Conservation (phyloP, 2,329 filamentous ascomycete genomes). For the Dactylellina parvicollis region DNA sequence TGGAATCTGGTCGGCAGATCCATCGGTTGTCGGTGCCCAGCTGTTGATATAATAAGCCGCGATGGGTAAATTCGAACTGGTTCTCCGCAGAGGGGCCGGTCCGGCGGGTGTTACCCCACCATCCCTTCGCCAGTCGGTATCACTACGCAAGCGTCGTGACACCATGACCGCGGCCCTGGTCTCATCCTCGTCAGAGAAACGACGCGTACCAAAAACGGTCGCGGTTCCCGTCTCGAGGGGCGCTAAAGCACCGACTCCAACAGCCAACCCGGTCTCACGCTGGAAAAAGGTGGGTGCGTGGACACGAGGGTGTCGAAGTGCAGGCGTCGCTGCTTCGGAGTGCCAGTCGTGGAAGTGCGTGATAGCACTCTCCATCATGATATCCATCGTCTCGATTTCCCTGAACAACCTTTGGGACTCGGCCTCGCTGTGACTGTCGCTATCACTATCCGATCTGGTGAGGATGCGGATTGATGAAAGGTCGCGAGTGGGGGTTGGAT, state of each 20-base stretch:
- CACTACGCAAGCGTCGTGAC: conserved; percentile 21
- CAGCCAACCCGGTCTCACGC: conserved; percentile 11
- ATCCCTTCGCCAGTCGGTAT: conserved; percentile 38
- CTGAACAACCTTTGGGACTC: conserved; percentile 25
- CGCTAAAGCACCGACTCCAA: conserved; percentile 14
- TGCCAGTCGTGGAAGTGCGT: conserved; percentile 22
- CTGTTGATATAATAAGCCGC: conserved; percentile 40
- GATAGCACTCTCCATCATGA: conserved; percentile 14
- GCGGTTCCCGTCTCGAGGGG: conserved; percentile 27
- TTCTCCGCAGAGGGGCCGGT: conserved; percentile 21
- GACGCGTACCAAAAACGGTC: conserved; percentile 24
- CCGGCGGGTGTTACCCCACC: neutral
- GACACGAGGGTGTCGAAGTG: conserved; percentile 8
- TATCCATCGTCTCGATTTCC: conserved; percentile 40
- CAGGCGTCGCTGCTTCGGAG: conserved; percentile 9
- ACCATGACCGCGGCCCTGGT: conserved; percentile 21
- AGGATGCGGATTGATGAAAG: neutral
- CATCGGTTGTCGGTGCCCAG: neutral
- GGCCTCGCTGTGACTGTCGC: neutral
- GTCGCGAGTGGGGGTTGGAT: neutral
- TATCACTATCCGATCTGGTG: too few species aligned
- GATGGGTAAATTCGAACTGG: conserved; percentile 24
- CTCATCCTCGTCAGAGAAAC: conserved; percentile 15
- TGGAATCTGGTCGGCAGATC: conserved; percentile 3
- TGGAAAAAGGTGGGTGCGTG: conserved; percentile 17